Evolutionary conservation across 2,329 filamentous ascomycete genomes (phyloP).

Genomic region (Exophiala oligosperma): DNA sequence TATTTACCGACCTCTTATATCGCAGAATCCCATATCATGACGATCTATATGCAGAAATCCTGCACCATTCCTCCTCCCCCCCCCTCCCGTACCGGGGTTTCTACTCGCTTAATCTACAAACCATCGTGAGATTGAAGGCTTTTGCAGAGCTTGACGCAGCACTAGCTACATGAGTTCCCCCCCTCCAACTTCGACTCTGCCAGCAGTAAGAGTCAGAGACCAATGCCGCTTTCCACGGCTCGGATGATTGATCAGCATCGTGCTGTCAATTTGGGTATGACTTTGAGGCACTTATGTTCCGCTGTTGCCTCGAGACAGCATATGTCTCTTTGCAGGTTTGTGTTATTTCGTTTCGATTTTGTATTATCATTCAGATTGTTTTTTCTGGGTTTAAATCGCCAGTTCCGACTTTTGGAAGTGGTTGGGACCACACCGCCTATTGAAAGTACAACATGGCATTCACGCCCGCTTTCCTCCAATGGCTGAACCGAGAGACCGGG

Average conservation of each 20-base stretch:
- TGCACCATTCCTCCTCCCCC: neutral
- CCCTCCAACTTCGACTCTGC: neutral
- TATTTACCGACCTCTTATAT: neutral
- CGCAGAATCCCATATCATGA: slow-evolving; percentile 1
- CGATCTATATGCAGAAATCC: neutral
- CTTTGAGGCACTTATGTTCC: neutral
- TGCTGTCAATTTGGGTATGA: neutral
- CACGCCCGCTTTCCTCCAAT: slow-evolving; percentile 11
- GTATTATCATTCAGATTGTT: neutral
- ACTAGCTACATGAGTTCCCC: neutral
- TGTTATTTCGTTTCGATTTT: neutral
- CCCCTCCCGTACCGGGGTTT: neutral
- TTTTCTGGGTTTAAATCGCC: neutral
- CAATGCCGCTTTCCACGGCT: neutral
- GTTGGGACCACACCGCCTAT: neutral
- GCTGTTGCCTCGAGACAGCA: neutral
- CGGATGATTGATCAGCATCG: neutral
- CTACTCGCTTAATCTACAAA: neutral
- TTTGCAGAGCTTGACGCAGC: neutral
- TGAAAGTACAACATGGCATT: neutral
- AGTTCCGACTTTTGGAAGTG: neutral
- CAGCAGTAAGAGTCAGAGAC: neutral
- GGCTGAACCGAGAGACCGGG: slow-evolving; percentile 15
- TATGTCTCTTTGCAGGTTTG: neutral
- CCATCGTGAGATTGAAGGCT: neutral